Evolutionary conservation across 805 yeast species (phyloP), one percentile per base, ranked within the genome.

Genomic region (Komagataella pseudopastoris): DNA sequence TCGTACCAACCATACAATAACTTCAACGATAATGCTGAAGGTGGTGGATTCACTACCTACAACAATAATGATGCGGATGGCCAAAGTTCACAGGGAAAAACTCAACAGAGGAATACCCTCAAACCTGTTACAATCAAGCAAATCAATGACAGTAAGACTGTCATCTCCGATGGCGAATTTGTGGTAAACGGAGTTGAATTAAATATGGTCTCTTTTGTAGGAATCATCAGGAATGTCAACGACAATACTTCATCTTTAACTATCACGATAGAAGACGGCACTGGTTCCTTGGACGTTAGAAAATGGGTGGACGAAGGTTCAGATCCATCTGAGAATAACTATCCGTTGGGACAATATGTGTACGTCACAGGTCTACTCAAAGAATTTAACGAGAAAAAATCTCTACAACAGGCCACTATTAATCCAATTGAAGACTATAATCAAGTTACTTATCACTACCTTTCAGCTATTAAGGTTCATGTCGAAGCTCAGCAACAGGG

Each of bases 121-220:
- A 76, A 75, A 1, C 90, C 95, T 2, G 88, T 84, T 10, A 85
- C 95, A 1, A 79, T 85, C 58, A 85, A 83, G 60, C 86, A 83
- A 63, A 73, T 85, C 53, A 70, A 75, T 53, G 87, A 82, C 51
- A 75, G 85, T 3, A 69, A 73, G 14, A 86, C 79, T 53, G 67
- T 71, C 3, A 75, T 77, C 3, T 85, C 83, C 45, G 95, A 85
- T 61, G 85, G 84, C 10, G 84, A 83, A 5, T 85, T 76, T 62
- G 71, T 67, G 24, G 66, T 80, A 39, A 74, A 80, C 58, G 80
- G 79, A 47, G 75, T 83, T 45, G 83, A 81, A 51, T 65, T 85
- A 50, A 78, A 75, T 57, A 74, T 78, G 61, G 83, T 85, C 10
- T 73, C 81, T 23, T 75, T 85, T 58, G 78, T 83, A 6, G 95